Conservation (phyloP, 805 yeast genomes). For the Cyberlindnera maritima region DNA sequence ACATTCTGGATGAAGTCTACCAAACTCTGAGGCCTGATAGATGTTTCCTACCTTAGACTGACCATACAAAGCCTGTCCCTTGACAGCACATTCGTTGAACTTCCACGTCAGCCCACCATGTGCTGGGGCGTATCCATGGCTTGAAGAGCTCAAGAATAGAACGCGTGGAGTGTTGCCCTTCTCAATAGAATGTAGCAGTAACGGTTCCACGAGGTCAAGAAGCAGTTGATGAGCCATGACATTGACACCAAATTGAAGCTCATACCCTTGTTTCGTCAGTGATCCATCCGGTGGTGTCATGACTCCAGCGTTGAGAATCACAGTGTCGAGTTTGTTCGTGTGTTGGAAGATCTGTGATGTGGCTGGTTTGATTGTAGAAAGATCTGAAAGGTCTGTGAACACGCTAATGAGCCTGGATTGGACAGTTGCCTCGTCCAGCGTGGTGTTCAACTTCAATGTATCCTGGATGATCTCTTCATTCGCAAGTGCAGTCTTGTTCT, state of each 20-base stretch:
- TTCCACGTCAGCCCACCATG: constrained; percentile 36
- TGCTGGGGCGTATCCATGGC: constrained; percentile 30
- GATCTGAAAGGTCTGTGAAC: not conserved
- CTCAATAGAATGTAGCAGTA: constrained; percentile 34
- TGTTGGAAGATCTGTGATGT: constrained; percentile 27
- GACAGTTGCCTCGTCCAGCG: constrained; percentile 10
- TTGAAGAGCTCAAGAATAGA: constrained; percentile 42
- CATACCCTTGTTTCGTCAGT: constrained; percentile 42
- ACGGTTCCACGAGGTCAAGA: constrained; percentile 37
- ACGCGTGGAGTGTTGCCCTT: constrained; percentile 35
- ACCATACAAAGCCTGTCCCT: constrained; percentile 26
- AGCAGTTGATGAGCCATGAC: constrained; percentile 43
- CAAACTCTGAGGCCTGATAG: constrained; percentile 37
- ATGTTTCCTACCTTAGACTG: constrained; percentile 43
- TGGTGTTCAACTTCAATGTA: constrained; percentile 12
- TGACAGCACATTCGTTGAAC: constrained; percentile 20
- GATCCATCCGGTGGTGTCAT: constrained; percentile 38
- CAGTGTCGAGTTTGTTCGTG: constrained; percentile 32
- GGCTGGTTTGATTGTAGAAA: constrained; percentile 35
- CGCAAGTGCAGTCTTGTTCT: constrained; percentile 31
- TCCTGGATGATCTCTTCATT: constrained; percentile 28
- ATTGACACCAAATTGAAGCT: constrained; percentile 46
- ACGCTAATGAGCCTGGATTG: constrained; percentile 24
- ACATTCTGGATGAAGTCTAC: constrained; percentile 29
- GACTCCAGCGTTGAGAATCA: constrained; percentile 46